A percentile compares a stretch with the other conserved stretches of the same genome.
These are phyloP conservation scores for Trebouxia sp. DNA, from an alignment of 139 green algal species.

Conservation along the genomic window DNA sequence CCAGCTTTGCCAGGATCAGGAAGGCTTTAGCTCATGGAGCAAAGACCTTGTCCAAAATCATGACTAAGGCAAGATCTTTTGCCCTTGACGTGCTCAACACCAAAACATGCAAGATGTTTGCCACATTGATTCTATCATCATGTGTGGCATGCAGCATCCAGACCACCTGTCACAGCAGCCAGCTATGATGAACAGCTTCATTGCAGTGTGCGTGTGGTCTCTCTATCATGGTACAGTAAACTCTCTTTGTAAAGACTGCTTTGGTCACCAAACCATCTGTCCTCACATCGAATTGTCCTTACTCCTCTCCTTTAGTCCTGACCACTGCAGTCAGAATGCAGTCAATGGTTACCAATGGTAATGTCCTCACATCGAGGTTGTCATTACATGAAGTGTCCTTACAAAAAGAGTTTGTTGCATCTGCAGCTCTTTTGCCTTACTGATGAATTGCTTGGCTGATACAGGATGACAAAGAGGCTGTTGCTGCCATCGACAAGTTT, in stretches of 20 bases:
- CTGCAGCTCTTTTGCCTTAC: neutral
- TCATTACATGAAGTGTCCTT: neutral
- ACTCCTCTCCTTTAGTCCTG: too few species aligned
- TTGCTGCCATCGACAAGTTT: conserved; percentile 58
- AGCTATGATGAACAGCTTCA: too few species aligned
- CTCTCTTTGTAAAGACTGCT: too few species aligned
- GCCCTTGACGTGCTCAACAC: neutral
- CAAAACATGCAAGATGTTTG: too few species aligned
- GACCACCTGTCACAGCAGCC: too few species aligned
- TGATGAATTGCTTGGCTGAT: neutral
- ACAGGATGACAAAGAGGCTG: conserved; percentile 45
- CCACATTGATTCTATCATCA: neutral
- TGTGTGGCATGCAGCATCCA: neutral
- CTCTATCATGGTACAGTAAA: too few species aligned
- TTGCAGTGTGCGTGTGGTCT: too few species aligned
- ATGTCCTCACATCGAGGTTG: neutral
- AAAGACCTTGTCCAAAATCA: conserved; percentile 49
- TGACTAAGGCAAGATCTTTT: conserved; percentile 35
- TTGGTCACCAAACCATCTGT: too few species aligned
- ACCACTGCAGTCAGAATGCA: too few species aligned
- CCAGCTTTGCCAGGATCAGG: conserved; percentile 78
- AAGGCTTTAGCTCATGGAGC: conserved; percentile 72
- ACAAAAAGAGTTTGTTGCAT: conserved; percentile 1
- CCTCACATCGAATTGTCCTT: too few species aligned
- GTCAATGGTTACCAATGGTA: too few species aligned